Base-by-base conservation (phyloP, 78 protist genomes). In the Tieghemostelium lacteum region DNA sequence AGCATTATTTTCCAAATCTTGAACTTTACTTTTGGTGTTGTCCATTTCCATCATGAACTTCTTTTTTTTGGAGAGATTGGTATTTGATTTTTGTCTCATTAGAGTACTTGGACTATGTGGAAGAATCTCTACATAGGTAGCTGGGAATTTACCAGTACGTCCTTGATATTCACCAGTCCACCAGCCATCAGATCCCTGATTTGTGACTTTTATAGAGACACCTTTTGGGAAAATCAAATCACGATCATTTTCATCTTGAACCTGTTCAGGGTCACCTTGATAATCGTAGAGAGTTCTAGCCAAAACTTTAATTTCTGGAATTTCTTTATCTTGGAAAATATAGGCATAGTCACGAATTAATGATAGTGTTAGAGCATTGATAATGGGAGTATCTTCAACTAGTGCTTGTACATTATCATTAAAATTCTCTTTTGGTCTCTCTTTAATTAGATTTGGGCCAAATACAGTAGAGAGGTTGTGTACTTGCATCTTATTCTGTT, bases 101-200 rank as follows among this genome's bases (percentile, higher is more conserved):
- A 80, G n/a, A 1, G 71, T 34, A 3, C 62, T 16, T 14, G 75
- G 49, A 14, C 86, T 36, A 17, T 54, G 71, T 7, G 50, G 37
- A 12, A 80, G 19, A 1, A 87, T 7, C 1, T 87, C 76, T 1
- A 87, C 93, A 34, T 87, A 87, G 0, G 93, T 60, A 10, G 93
- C 93, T 28, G 93, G 93, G 76, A 87, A 87, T 42, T 69, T 42
- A 33, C 93, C 93, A 31, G 50, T 22, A 36, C 45, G 54, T 8
- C 93, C 93, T 34, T 74, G 74, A 58, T 87, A 87, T 33, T 65
- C 80, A 31, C 93, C 93, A 2, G 75, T 64, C 93, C 93, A 87
- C 93, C 93, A 87, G 17, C 86, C 93, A n/a, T 76, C 93, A 20
- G 55, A 17, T n/a, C 73, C 75, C 14, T 67, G 88, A 16, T 65